These are phyloP conservation scores for Amorphotheca resinae DNA, from an alignment of 495 filamentous ascomycete species.

Conservation along the genomic window DNA sequence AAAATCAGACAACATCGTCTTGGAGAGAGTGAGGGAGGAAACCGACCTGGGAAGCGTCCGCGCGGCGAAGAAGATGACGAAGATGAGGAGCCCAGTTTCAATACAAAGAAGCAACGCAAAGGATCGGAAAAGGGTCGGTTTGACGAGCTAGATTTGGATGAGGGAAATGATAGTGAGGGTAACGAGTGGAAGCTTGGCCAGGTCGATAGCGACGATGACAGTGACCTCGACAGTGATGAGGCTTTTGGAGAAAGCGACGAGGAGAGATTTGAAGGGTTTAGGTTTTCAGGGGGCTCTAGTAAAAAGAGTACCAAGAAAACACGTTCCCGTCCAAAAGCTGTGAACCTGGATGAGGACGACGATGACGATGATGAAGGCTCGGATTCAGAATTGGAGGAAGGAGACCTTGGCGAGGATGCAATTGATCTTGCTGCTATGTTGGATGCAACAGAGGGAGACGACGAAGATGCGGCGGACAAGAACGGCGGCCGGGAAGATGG, in stretches of 20 bases:
- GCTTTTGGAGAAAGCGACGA: constrained; percentile 85
- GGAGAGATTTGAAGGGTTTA: constrained; percentile 64
- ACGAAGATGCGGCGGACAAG: constrained; percentile 9
- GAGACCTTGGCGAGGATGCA: constrained; percentile 69
- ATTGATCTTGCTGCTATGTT: constrained; percentile 74
- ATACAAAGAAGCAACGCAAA: constrained; percentile 33
- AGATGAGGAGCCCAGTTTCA: constrained; percentile 30
- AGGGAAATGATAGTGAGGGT: constrained; percentile 75
- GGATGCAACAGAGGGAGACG: constrained; percentile 52
- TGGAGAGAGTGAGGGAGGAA: constrained; percentile 39
- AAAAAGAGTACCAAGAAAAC: constrained; percentile 31
- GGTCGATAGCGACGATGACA: constrained; percentile 63
- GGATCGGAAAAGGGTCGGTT: constrained; percentile 32
- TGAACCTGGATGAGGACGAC: constrained; percentile 46
- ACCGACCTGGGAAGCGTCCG: constrained; percentile 15
- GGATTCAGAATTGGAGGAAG: constrained; percentile 46
- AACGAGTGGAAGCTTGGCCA: constrained; percentile 78
- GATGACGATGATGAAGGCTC: constrained; percentile 37
- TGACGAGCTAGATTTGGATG: constrained; percentile 34
- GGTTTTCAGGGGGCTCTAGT: constrained; percentile 55
- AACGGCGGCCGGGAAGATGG: constrained; percentile 11
- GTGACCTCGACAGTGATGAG: constrained; percentile 83
- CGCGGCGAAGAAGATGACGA: constrained; percentile 30
- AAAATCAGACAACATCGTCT: constrained; percentile 45
- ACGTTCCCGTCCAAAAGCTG: constrained; percentile 18